Percentiles rank a stretch among this genome's conserved stretches.
Conservation (phyloP, 306 rosid genomes). For the Begonia masoniana region DNA sequence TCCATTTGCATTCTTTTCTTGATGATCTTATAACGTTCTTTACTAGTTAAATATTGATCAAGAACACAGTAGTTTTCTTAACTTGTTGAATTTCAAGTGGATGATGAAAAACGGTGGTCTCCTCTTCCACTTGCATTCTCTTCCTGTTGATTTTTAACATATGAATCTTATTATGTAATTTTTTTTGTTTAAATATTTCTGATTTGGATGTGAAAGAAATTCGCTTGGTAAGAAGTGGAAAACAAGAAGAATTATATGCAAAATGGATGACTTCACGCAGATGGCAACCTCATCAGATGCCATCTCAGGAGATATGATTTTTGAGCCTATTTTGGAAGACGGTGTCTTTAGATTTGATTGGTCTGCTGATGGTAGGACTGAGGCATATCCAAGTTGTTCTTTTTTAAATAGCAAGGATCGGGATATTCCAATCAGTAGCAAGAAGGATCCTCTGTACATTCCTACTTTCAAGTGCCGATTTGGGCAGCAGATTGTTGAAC, state of each 20-base stretch:
- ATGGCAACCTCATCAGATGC: constrained; percentile 20
- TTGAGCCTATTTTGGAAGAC: constrained; percentile 56
- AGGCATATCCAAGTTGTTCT: constrained; percentile 65
- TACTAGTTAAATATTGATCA: no score
- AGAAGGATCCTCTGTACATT: constrained; percentile 35
- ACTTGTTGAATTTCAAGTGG: no score
- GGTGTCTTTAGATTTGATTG: constrained; percentile 86
- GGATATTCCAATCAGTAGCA: constrained; percentile 35
- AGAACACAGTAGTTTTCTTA: no score
- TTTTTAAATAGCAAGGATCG: constrained; percentile 44
- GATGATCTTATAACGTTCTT: no score
- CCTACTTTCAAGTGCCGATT: constrained; percentile 45
- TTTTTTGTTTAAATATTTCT: not conserved
- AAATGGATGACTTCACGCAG: constrained; percentile 37
- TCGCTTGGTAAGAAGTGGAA: constrained; percentile 19
- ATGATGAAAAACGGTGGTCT: no score
- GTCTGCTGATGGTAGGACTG: constrained; percentile 46
- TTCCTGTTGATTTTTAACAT: no score
- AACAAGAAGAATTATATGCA: constrained; percentile 16
- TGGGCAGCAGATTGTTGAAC: constrained; percentile 58
- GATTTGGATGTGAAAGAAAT: constrained; percentile 29
- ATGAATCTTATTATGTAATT: no score
- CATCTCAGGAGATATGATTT: constrained; percentile 54
- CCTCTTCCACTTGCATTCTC: no score
- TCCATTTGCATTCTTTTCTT: no score